Conservation (phyloP, 2,329 filamentous ascomycete genomes). For the Calonectria multiphialidica region DNA sequence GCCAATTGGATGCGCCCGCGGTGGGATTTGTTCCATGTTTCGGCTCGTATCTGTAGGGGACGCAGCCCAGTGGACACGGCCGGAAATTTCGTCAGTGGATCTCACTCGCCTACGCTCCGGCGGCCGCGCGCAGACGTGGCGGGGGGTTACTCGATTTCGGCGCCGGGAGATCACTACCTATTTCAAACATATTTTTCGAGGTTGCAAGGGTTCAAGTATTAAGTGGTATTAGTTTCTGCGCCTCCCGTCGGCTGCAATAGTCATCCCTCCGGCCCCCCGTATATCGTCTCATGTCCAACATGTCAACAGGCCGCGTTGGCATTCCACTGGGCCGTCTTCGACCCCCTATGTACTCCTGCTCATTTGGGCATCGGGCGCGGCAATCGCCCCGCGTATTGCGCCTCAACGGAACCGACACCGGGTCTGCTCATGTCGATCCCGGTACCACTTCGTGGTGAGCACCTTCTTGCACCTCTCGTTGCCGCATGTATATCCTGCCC, state of each 20-base stretch:
- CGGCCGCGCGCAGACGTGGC: constrained; percentile 16
- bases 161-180: constrained; percentile 16
- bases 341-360: constrained; percentile 9
- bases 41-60: not conserved
- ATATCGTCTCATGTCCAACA: constrained; percentile 3
- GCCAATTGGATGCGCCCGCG: not conserved
- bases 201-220: not conserved
- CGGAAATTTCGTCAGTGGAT: constrained; percentile 6
- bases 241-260: constrained; percentile 4
- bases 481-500: constrained; percentile 40
- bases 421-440: constrained; percentile 41
- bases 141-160: not conserved
- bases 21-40: not conserved
- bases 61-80: not conserved
- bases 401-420: constrained; percentile 40
- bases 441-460: constrained; percentile 47
- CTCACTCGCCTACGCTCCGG: not conserved
- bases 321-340: not conserved
- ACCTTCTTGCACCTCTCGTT: constrained; percentile 40
- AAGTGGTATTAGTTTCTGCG: constrained; percentile 20
- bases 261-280: constrained; percentile 8
- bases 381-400: not conserved
- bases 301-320: not conserved
- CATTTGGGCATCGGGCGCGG: constrained; percentile 1
- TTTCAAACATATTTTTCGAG: constrained; percentile 21